Evolutionary conservation across 768 basidiomycete species (phyloP).

Genomic region (Coprinellus micaceus): DNA sequence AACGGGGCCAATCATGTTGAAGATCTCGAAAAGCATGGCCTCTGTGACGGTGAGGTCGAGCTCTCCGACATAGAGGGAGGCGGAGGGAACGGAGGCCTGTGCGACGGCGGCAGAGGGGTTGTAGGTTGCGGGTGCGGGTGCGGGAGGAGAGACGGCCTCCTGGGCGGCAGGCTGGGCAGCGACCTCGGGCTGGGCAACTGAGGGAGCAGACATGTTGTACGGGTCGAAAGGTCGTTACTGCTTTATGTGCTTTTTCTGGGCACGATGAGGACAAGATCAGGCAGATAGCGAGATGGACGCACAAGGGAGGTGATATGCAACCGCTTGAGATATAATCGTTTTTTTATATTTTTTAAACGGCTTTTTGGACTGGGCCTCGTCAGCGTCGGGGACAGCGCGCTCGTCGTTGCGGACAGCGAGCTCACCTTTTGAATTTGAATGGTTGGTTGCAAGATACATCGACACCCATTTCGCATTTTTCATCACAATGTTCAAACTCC

Average conservation of each 20-base stretch:
- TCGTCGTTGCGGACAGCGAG: slow-evolving; percentile 18
- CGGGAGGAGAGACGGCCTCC: slow-evolving; percentile 36
- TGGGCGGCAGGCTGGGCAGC: slow-evolving; percentile 50
- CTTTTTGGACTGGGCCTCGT: slow-evolving; percentile 50
- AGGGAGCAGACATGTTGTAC: slow-evolving; percentile 52
- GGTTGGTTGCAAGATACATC: slow-evolving; percentile 54
- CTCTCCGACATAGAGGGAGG: slow-evolving; percentile 98
- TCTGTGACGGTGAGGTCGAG: slow-evolving; percentile 97
- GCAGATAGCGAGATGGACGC: slow-evolving; percentile 24
- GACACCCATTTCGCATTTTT: slow-evolving; percentile 27
- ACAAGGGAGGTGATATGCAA: slow-evolving; percentile 70
- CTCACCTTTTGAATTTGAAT: slow-evolving; percentile 69
- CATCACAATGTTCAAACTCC: slow-evolving; percentile 41
- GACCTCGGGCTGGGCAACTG: slow-evolving; percentile 51
- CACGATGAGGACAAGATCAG: slow-evolving; percentile 31
- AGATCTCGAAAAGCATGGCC: slow-evolving; percentile 99
- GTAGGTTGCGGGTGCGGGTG: slow-evolving; percentile 50
- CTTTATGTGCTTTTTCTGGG: slow-evolving; percentile 82
- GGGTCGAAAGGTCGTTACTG: slow-evolving; percentile 80
- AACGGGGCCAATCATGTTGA: slow-evolving; percentile 99
- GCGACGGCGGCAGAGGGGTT: slow-evolving; percentile 54
- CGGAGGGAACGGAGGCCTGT: slow-evolving; percentile 68
- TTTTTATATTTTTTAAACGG: slow-evolving; percentile 66
- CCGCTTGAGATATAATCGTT: slow-evolving; percentile 60
- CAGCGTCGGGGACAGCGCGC: slow-evolving; percentile 12